Evolutionary conservation across 2,329 filamentous ascomycete species (phyloP), one percentile per base, ranked within the genome.

Genomic region (Lasiodiplodia hormozganensis): DNA sequence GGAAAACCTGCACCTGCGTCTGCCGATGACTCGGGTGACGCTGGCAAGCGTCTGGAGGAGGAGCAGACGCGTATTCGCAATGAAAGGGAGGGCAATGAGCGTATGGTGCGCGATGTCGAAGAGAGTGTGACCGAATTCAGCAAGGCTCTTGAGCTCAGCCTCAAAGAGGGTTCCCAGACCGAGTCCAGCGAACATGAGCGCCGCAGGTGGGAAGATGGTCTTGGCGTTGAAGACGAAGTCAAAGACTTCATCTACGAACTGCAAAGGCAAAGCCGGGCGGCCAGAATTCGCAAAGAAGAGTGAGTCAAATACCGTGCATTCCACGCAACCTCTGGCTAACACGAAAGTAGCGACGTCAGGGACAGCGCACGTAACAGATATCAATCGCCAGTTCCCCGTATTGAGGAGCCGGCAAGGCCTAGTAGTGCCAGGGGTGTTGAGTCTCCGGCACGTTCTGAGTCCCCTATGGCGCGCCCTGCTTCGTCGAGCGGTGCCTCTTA

Each of bases 191-290:
- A 97, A 80, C 94, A 97, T 77, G 96, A 99, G 83, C 90, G 89
- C 74, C 89, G 96, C 70, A 89, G 96, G 70, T 99, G 96, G 96
- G 94, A 99, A 74, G 96, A 99, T 80, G 96, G 89, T 11, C 86
- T 99, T 47, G 96, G 96, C 34, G 96, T 99, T 34, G 96, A 99
- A 77, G 95, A 99, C 75, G 94, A 97, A 75, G 92, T 98, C 70
- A 93, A 94, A 75, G 96, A 99, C 76, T 98, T 99, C 80, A 99
- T 99, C 78, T 98, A 96, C 77, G 96, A 98, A 73, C 84, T 99
- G 65, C 94, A 97, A 78, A 89, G 95, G 70, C 92, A 90, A 70
- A 96, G 93, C 78, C 89, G 94, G 72, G 86, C 93, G 71, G 86
- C 92, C 65, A 90, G 90, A 69, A 82, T 96, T 69, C 83, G 88